phyloP scores from a whole-genome alignment of 75 land plant genomes.

The Ceratopteris richardii region DNA sequence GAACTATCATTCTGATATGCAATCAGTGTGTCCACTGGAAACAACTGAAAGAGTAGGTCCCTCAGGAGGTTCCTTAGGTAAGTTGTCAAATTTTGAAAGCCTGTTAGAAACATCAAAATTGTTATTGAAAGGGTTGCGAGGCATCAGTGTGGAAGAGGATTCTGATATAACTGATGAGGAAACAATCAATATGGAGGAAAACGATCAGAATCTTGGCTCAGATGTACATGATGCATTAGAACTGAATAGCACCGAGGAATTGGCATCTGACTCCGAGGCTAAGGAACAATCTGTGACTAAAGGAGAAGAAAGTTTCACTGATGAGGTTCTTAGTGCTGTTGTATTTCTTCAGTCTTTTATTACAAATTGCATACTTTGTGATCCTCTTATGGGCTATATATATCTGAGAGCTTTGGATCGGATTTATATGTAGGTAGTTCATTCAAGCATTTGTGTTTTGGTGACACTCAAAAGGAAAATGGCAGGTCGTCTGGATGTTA shows the following conservation, averaged over 20 bases:
- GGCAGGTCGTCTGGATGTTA: constrained; percentile 76
- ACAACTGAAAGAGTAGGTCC: constrained; percentile 22
- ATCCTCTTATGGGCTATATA: too few species aligned
- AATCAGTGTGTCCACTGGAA: constrained; percentile 49
- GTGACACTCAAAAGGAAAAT: constrained; percentile 86
- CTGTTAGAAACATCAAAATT: constrained; percentile 44
- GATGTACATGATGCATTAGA: too few species aligned
- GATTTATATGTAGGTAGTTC: constrained; percentile 47
- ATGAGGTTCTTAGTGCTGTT: too few species aligned
- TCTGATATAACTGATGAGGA: constrained; percentile 27
- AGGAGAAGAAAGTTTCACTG: too few species aligned
- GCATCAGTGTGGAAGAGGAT: constrained; percentile 62
- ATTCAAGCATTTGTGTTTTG: constrained; percentile 60
- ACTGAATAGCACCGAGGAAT: too few species aligned
- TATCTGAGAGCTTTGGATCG: too few species aligned
- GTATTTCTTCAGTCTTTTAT: too few species aligned
- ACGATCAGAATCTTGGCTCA: background rate
- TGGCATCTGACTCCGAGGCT: too few species aligned
- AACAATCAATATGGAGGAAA: background rate
- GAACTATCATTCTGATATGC: constrained; percentile 43
- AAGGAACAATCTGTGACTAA: too few species aligned
- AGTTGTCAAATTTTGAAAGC: background rate
- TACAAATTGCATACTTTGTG: too few species aligned
- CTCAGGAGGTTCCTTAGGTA: background rate
- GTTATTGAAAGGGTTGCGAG: constrained; percentile 73